phyloP scores from a whole-genome alignment of 305 asterid species.

The Galium porrigens region DNA sequence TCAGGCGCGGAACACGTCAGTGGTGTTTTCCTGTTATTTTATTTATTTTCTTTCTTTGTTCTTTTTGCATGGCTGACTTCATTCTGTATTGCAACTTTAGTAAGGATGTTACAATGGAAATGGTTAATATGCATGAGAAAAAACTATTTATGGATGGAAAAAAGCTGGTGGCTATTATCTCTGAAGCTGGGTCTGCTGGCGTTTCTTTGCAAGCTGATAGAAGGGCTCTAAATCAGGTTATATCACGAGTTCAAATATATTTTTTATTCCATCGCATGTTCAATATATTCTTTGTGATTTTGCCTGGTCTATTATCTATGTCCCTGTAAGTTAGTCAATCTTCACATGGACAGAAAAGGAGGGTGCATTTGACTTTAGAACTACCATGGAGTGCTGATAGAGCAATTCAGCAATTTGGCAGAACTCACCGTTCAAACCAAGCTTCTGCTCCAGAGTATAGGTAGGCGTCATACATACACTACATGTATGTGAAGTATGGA shows the following conservation, averaged over 20 bases:
- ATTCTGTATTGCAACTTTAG: slow-evolving; percentile 25
- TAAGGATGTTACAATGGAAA: slow-evolving; percentile 93
- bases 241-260: slow-evolving; percentile 2
- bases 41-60: slow-evolving; percentile 10
- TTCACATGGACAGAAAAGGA: slow-evolving; percentile 59
- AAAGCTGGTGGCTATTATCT: slow-evolving; percentile 79
- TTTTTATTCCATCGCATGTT: slow-evolving; percentile 6
- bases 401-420: slow-evolving; percentile 97
- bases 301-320: slow-evolving; percentile 1
- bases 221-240: slow-evolving; percentile 92
- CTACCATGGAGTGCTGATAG: slow-evolving; percentile 99
- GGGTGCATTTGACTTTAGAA: slow-evolving; percentile 90
- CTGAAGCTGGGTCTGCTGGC: slow-evolving; percentile 99
- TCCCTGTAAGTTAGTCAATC: slow-evolving; percentile 9
- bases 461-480: slow-evolving; percentile 21
- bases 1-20: slow-evolving; percentile 95
- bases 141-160: slow-evolving; percentile 88
- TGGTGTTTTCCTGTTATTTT: slow-evolving; percentile 17
- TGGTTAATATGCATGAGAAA: slow-evolving; percentile 97
- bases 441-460: slow-evolving; percentile 94
- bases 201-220: slow-evolving; percentile 99
- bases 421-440: slow-evolving; percentile 97
- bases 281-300: background rate
- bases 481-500: background rate
- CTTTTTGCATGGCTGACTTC: slow-evolving; percentile 20